phyloP scores from a whole-genome alignment of 1,284 basidiomycete genomes.

The Sphagnurus paluster region DNA sequence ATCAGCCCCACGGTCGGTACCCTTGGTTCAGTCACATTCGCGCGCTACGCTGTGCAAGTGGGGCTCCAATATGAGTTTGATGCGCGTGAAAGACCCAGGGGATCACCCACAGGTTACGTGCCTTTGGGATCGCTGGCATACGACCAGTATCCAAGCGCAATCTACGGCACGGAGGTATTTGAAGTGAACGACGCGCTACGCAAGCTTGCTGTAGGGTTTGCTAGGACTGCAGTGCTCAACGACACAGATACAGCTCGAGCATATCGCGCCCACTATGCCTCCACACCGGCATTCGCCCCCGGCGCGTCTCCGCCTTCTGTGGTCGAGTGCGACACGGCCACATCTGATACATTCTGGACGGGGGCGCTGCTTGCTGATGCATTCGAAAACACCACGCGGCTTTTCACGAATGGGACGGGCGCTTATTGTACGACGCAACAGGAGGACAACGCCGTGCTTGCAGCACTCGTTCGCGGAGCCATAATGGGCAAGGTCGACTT shows the following conservation, averaged over 20 bases:
- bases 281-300: not conserved
- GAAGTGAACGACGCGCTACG: slow-evolving; percentile 13
- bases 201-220: slow-evolving; percentile 13
- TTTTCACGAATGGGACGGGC: not conserved
- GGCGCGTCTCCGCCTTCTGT: not conserved
- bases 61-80: slow-evolving; percentile 1
- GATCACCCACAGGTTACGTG: not conserved
- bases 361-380: not conserved
- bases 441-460: not conserved
- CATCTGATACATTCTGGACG: not conserved
- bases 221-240: slow-evolving; percentile 3
- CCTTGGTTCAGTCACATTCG: not conserved
- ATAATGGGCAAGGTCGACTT: not conserved
- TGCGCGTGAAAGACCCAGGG: not conserved
- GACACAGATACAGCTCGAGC: slow-evolving; percentile 8
- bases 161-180: slow-evolving; percentile 13
- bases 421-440: not conserved
- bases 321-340: not conserved
- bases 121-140: not conserved
- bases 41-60: not conserved
- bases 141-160: not conserved
- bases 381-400: not conserved
- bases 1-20: not conserved
- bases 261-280: slow-evolving; percentile 6
- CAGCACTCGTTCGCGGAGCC: not conserved